Base-by-base conservation (phyloP, 106 monocot species). In the Apostasia shenzhenica region DNA sequence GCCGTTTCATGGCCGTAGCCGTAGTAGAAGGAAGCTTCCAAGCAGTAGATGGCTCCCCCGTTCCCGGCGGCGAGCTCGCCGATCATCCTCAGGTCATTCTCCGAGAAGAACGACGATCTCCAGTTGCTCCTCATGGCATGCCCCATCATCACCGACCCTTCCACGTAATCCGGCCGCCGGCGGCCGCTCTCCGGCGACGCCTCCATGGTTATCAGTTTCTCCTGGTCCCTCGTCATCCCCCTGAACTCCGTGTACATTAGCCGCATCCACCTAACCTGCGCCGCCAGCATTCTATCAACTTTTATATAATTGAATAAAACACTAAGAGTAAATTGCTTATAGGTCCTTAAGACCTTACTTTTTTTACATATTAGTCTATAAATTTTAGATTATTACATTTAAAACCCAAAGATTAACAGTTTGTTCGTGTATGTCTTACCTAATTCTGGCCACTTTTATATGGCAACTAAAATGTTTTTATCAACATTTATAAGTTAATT, bases 61-160 rank as follows among this genome's bases (percentile, higher is more conserved):
- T 49, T 43, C 2, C 56, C 13, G 2, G 58, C 59, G 1, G 53
- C 77, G 1, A 80, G 70, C 8, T 6, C 26, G 2, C 50, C 54
- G 10, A 83, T 72, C 51, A 61, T 74, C 45, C 45, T 45, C 14
- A 48, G 6, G 14, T 77, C 78, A 11, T 11, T 3, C 5, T 13
- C 38, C 0, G 77, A 59, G 70, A 77, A 86, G 72, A 74, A 86
- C 1, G 75, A 66, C 1, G 86, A 80, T 39, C 79, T 67, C 86
- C 86, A 82, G 48, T 50, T 77, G 10, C 48, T 72, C 10, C 62
- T 57, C 6, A 74, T 46, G 41, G 57, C 54, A 1, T 68, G 45
- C 3, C 71, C 75, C 63, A 70, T 48, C 45, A 80, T 4, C 8
- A 87, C 5, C 1, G 73, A 82, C 14, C 86, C 86, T 37, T 86